These are phyloP conservation scores for Xylaria polymorpha DNA, from an alignment of 2,329 filamentous ascomycete genomes.

Conservation along the genomic window DNA sequence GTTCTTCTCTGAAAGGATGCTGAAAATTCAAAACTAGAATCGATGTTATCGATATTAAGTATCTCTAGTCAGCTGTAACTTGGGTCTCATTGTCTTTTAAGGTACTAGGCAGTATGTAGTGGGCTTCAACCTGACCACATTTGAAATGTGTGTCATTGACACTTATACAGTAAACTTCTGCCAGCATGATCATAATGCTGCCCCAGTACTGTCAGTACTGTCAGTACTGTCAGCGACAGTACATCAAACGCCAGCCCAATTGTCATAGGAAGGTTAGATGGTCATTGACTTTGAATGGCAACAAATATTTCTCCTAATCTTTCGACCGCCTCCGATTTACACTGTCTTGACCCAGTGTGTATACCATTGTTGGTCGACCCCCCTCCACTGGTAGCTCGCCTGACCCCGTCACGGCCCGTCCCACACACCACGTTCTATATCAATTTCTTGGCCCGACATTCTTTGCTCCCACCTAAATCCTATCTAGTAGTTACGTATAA, in stretches of 20 bases:
- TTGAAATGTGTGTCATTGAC: neutral
- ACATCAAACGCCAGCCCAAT: neutral
- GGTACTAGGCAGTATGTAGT: neutral
- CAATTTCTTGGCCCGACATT: slow-evolving; percentile 3
- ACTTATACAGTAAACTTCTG: neutral
- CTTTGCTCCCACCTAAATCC: neutral
- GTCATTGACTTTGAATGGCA: neutral
- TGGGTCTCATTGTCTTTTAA: neutral
- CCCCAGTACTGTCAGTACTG: neutral
- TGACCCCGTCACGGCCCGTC: slow-evolving; percentile 25
- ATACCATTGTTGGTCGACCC: neutral
- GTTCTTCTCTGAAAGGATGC: neutral
- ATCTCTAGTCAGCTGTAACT: slow-evolving; percentile 1
- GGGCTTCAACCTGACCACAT: neutral
- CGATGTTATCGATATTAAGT: neutral
- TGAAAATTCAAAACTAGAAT: neutral
- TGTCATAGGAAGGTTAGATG: neutral
- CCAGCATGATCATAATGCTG: neutral
- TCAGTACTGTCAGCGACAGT: neutral
- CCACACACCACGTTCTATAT: slow-evolving; percentile 19
- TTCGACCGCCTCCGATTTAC: neutral
- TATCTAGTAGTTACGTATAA: neutral
- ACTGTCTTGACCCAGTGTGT: neutral
- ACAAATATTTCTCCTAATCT: neutral
- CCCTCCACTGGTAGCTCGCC: slow-evolving; percentile 21